Evolutionary conservation across 352 stramenopile species (phyloP).

Genomic region (Globisporangium okanoganense): DNA sequence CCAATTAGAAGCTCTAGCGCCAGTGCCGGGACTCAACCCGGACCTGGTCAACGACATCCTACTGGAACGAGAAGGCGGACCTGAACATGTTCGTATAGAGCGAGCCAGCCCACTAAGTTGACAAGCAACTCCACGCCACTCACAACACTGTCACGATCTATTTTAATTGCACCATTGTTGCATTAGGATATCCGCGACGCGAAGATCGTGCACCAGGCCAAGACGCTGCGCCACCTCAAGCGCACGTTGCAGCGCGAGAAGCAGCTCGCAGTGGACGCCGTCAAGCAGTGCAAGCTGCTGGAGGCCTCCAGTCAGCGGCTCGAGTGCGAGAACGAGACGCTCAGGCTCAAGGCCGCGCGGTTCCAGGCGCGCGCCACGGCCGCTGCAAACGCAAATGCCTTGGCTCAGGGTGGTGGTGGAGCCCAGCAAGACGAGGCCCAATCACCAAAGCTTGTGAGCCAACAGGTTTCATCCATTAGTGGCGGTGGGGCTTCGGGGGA

Average conservation of each 20-base stretch:
- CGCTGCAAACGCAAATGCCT: background rate
- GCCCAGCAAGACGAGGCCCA: background rate
- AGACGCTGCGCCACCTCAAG: slow-evolving; percentile 59
- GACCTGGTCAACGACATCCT: slow-evolving; percentile 55
- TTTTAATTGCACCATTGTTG: background rate
- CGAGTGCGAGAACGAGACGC: slow-evolving; percentile 56
- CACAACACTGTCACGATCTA: no score
- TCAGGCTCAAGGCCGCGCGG: slow-evolving; percentile 52
- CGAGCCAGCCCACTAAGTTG: background rate
- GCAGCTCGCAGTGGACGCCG: slow-evolving; percentile 35
- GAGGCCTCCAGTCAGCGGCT: slow-evolving; percentile 33
- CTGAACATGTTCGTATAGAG: slow-evolving; percentile 41
- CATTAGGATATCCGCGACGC: slow-evolving; percentile 70
- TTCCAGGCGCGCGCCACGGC: slow-evolving; percentile 31
- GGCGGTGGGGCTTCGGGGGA: slow-evolving; percentile 2
- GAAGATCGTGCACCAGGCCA: slow-evolving; percentile 80
- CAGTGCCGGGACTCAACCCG: slow-evolving; percentile 55
- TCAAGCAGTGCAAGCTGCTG: slow-evolving; percentile 33
- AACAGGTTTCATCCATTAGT: background rate
- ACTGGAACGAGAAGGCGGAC: slow-evolving; percentile 45
- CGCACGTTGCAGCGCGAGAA: slow-evolving; percentile 56
- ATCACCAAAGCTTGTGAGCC: background rate
- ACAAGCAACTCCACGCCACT: background rate
- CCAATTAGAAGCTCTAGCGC: slow-evolving; percentile 56
- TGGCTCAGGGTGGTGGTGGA: background rate